Base-by-base conservation (phyloP, 2,329 filamentous ascomycete species). In the Metarhizium album region DNA sequence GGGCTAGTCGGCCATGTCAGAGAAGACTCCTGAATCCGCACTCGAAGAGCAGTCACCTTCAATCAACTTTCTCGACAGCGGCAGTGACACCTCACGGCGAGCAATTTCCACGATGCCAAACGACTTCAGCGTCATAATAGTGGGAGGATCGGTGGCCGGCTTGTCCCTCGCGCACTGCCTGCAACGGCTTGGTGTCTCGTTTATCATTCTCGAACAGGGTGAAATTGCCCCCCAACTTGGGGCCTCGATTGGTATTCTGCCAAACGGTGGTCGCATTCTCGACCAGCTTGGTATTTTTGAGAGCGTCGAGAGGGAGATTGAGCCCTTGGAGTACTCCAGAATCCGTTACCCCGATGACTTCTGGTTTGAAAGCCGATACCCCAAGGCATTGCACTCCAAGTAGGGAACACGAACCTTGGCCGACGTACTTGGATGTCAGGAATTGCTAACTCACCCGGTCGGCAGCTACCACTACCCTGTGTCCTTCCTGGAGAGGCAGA, bases 81-180 rank as follows among this genome's bases (percentile, higher is more conserved):
- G 11, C 22, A 13, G 43, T 6, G 1, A 5, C 18, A 20, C 40
- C 18, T 22, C 40, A 0, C 23, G 4, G 3, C 40, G 6, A 24
- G 22, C 16, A 3, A 5, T 1, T 2, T 6, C 3, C 16, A 5
- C 16, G 16, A 47, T 47, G 31, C 20, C 33, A 40, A 31, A 27
- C 58, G 55, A 46, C 18, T 53, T 57, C 40, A 53, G 48, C 13
- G 52, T 57, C 13, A 18, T 57, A 6, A 76, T 79, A 33, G 70
- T 67, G 1, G 75, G 75, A 16, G 75, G 72, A 4, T 68, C 70
- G 31, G 62, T 78, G 14, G 64, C 69, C 3, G 76, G 76, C 4
- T 54, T 62, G 2, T 50, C 57, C 2, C 51, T 62, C 29, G 59
- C 60, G 9, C 48, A 55, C 43, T 67, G 68, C 52, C 67, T 79